Evolutionary conservation across 805 yeast species (phyloP).

Genomic region (Pichia ethanolica): DNA sequence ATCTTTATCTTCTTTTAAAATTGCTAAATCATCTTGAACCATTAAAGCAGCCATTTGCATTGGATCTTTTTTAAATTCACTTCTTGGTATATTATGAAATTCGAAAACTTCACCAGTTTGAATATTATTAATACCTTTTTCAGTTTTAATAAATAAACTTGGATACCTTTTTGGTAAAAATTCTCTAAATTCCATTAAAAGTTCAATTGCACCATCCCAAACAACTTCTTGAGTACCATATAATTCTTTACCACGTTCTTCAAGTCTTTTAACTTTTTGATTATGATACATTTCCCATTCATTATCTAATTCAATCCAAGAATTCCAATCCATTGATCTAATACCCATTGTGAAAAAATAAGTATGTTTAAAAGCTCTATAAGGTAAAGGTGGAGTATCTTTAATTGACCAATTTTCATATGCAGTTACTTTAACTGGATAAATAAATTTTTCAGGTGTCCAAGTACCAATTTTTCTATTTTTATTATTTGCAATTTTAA

Average conservation of each 20-base stretch:
- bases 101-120: conserved; percentile 47
- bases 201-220: conserved; percentile 47
- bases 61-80: conserved; percentile 43
- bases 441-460: conserved; percentile 43
- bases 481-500: conserved; percentile 35
- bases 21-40: conserved; percentile 61
- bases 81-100: conserved; percentile 21
- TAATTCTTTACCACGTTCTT: conserved; percentile 37
- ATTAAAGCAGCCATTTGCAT: conserved; percentile 49
- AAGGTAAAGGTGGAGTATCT: conserved; percentile 50
- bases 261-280: conserved; percentile 43
- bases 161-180: conserved; percentile 57
- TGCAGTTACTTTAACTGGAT: conserved; percentile 41
- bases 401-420: conserved; percentile 42
- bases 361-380: conserved; percentile 59
- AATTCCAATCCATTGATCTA: conserved; percentile 49
- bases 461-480: conserved; percentile 42
- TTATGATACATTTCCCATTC: conserved; percentile 54
- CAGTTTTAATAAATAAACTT: conserved; percentile 38
- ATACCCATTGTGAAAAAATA: conserved; percentile 67
- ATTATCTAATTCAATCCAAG: conserved; percentile 63
- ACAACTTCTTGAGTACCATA: conserved; percentile 48
- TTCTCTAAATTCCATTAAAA: conserved; percentile 43
- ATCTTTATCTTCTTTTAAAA: conserved; percentile 52
- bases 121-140: conserved; percentile 41